A percentile compares a stretch with the other conserved stretches of the same genome.
phyloP scores from a whole-genome alignment of 768 basidiomycete species.

The Scleroderma bovista region DNA sequence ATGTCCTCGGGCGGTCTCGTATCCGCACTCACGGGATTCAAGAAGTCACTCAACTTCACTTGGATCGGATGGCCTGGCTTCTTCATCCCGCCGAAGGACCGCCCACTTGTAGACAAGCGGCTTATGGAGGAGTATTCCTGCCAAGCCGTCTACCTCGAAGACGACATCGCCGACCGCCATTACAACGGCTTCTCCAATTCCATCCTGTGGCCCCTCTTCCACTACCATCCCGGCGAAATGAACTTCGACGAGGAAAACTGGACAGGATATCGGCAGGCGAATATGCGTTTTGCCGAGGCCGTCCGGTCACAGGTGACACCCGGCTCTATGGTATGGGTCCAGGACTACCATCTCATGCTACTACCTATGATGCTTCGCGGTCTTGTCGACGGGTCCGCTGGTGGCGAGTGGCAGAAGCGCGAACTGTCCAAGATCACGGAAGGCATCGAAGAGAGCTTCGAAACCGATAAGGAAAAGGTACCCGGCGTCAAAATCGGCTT shows the following conservation, averaged over 20 bases:
- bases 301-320: constrained; percentile 74
- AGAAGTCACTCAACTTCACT: constrained; percentile 95
- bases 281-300: constrained; percentile 88
- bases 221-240: constrained; percentile 99
- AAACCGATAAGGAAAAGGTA: constrained; percentile 34
- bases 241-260: constrained; percentile 99
- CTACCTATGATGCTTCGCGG: constrained; percentile 92
- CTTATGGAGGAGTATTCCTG: constrained; percentile 95
- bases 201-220: constrained; percentile 98
- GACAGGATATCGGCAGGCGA: constrained; percentile 96
- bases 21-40: constrained; percentile 94
- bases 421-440: constrained; percentile 70
- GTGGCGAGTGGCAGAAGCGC: constrained; percentile 49
- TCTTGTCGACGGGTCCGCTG: constrained; percentile 68
- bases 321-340: constrained; percentile 98
- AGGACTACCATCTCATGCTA: constrained; percentile 97
- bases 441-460: constrained; percentile 50
- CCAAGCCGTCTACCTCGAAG: constrained; percentile 96
- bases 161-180: constrained; percentile 97
- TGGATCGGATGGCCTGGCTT: constrained; percentile 98
- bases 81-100: constrained; percentile 89
- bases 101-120: constrained; percentile 85
- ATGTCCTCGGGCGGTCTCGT: constrained; percentile 99
- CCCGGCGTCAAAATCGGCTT: constrained; percentile 91
- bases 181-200: constrained; percentile 99